A percentile compares a stretch with the other conserved stretches of the same genome.
These are phyloP conservation scores for Geotrichum reessii DNA, from an alignment of 1,139 yeast genomes.

Conservation along the genomic window DNA sequence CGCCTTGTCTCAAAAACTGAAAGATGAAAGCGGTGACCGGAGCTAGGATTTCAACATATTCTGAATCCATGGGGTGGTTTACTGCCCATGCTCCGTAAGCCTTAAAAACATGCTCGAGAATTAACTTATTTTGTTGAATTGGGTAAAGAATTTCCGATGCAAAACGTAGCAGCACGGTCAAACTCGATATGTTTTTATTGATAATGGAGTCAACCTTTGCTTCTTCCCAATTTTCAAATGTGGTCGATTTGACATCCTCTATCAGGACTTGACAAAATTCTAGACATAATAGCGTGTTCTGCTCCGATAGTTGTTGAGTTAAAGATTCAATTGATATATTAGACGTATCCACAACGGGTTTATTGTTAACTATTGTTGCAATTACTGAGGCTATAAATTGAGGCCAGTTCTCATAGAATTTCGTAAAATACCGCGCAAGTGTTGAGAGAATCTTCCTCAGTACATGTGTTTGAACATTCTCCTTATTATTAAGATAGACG, in stretches of 20 bases:
- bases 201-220: slow-evolving; percentile 5
- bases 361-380: slow-evolving; percentile 13
- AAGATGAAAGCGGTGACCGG: slow-evolving; percentile 11
- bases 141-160: slow-evolving; percentile 9
- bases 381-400: slow-evolving; percentile 24
- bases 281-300: slow-evolving; percentile 16
- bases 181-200: slow-evolving; percentile 5
- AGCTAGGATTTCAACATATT: not conserved
- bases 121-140: not conserved
- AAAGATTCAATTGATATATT: slow-evolving; percentile 6
- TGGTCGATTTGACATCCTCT: slow-evolving; percentile 25
- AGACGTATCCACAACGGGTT: not conserved
- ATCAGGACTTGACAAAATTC: slow-evolving; percentile 28
- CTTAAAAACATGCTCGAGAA: slow-evolving; percentile 12
- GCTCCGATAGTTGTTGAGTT: slow-evolving; percentile 5
- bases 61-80: slow-evolving; percentile 3
- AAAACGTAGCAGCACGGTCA: slow-evolving; percentile 3
- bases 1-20: slow-evolving; percentile 4
- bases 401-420: slow-evolving; percentile 35
- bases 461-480: slow-evolving; percentile 27
- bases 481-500: slow-evolving; percentile 20
- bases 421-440: slow-evolving; percentile 29
- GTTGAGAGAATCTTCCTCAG: slow-evolving; percentile 35
- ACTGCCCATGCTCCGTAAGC: slow-evolving; percentile 16
- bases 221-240: slow-evolving; percentile 10